Evolutionary conservation across 2,329 filamentous ascomycete genomes (phyloP).

Genomic region (Exophiala aquamarina): DNA sequence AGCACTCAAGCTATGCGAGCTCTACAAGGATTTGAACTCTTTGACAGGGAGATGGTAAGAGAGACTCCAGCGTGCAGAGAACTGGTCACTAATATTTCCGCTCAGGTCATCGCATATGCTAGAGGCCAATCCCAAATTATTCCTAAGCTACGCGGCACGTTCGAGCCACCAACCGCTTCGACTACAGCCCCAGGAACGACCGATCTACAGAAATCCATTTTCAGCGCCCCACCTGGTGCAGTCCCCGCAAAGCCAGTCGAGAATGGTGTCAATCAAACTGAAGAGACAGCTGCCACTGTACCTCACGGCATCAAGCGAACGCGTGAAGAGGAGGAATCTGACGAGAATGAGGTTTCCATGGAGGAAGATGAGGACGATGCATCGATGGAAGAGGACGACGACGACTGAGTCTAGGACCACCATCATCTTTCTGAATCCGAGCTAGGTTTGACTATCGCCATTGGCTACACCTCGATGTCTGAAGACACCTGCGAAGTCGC

Average conservation of each 20-base stretch:
- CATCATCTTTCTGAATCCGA: too few species aligned
- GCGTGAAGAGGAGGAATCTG: slow-evolving; percentile 65
- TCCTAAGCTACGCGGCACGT: slow-evolving; percentile 88
- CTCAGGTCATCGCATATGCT: slow-evolving; percentile 84
- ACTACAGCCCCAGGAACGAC: slow-evolving; percentile 64
- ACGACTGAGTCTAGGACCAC: slow-evolving; percentile 62
- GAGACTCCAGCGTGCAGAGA: not conserved
- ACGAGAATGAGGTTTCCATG: slow-evolving; percentile 58
- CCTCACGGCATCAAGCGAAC: slow-evolving; percentile 65
- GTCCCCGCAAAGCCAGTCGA: slow-evolving; percentile 53
- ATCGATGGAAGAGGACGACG: slow-evolving; percentile 70
- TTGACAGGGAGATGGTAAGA: slow-evolving; percentile 73
- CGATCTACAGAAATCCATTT: slow-evolving; percentile 76
- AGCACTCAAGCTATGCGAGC: slow-evolving; percentile 91
- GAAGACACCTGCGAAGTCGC: too few species aligned
- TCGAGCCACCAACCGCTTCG: slow-evolving; percentile 62
- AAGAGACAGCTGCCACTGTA: slow-evolving; percentile 56
- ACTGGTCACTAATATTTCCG: slow-evolving; percentile 11
- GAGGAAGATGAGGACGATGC: slow-evolving; percentile 71
- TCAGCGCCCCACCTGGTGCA: slow-evolving; percentile 59
- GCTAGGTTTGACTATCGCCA: too few species aligned
- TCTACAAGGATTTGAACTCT: slow-evolving; percentile 80
- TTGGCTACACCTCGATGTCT: too few species aligned
- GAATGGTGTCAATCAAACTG: slow-evolving; percentile 41
- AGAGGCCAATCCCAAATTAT: slow-evolving; percentile 87